These are phyloP conservation scores for Galeopsis tetrahit DNA, from an alignment of 257 asterid genomes.

Conservation along the genomic window DNA sequence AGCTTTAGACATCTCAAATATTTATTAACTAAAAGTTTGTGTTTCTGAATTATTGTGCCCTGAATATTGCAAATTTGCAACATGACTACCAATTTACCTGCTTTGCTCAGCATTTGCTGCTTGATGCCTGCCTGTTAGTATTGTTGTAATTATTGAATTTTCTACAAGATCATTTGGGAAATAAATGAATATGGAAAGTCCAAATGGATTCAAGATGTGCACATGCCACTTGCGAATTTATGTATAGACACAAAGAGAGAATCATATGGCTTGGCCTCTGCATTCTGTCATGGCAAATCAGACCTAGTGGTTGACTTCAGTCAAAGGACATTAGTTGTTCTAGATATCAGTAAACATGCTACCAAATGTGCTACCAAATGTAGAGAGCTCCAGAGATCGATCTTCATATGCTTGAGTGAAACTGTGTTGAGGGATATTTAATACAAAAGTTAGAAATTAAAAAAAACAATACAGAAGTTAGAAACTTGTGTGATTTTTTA, in stretches of 20 bases:
- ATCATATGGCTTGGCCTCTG: not conserved
- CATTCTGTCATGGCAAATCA: not conserved
- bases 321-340: not conserved
- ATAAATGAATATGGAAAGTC: not conserved
- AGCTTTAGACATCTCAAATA: not conserved
- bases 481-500: constrained; percentile 16
- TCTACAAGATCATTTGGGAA: not conserved
- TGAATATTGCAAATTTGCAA: not conserved
- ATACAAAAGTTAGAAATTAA: not conserved
- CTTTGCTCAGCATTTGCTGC: not conserved
- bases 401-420: constrained; percentile 8
- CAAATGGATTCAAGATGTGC: not conserved
- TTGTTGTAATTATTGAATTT: not conserved
- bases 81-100: not conserved
- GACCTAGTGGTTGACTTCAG: not conserved
- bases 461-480: not conserved
- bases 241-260: not conserved
- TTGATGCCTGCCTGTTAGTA: not conserved
- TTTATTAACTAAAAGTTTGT: not conserved
- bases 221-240: not conserved
- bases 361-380: no score
- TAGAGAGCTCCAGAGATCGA: not conserved
- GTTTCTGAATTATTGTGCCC: not conserved
- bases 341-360: constrained; percentile 1
- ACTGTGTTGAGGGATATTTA: not conserved